Evolutionary conservation across 1,139 yeast genomes (phyloP), one percentile per base, ranked within the genome.

Genomic region (Torulaspora pretoriensis): DNA sequence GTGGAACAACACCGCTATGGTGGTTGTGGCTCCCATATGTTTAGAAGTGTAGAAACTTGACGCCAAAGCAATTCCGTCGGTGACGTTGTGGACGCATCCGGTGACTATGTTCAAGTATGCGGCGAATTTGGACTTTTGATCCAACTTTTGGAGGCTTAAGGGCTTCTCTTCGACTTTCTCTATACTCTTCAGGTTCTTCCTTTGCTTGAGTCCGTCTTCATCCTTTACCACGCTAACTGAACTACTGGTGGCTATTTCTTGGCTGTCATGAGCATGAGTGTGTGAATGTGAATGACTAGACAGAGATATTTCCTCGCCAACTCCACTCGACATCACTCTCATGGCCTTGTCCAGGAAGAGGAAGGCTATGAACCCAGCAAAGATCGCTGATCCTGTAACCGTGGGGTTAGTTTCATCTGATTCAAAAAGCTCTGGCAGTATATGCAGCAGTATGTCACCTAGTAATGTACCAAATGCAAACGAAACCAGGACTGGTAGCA

Each of bases 401-500:
- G 40, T 30, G 32, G 34, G n/a, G 13, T 32, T 32, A 5, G 32
- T 7, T 3, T 33, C 43, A 27, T 22, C 35, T 13, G 43, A 35
- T 7, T 41, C 32, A 24, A 49, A 56, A 7, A 55, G 49, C 59
- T 81, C 84, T 2, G 89, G 89, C 35, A 82, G 61, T 48, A 82
- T 57, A 59, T 82, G 88, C 43, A 81, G 58, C 50, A 82, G 80
- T 4, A 81, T 78, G 57, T 81, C 88, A 34, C 89, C 89, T 27
- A 83, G 64, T 29, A 82, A 65, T 2, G 87, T 83, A 35, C 90
- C 90, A 37, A 79, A 72, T 13, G 89, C 88, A 65, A 82, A 81
- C 35, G 84, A 70, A 2, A 81, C 83, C 45, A 81, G 61, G 26
- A 74, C 59, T 12, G 77, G 69, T 30, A 80, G 64, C 34, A 72